Base-by-base conservation (phyloP, 2,329 filamentous ascomycete genomes). In the Fusarium globosum region DNA sequence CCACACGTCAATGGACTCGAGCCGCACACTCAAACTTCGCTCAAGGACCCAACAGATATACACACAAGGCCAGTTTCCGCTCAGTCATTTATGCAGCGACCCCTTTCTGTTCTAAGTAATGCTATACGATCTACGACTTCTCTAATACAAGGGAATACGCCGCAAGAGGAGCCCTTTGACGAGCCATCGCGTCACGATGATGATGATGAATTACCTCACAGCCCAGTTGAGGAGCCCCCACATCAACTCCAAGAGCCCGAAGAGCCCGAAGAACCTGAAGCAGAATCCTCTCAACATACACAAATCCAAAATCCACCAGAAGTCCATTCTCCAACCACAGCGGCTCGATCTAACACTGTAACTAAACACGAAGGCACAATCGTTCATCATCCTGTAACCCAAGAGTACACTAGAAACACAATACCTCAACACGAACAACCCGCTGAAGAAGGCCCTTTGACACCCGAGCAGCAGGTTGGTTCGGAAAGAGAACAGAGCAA, bases 401-500 rank as follows among this genome's bases (percentile, higher is more conserved):
- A 60, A 28, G 71, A 74, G 33, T 39, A n/a, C 15, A 41, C 38
- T 16, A 35, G 33, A 23, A 49, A 55, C n/a, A 43, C 43, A 39
- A n/a, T 38, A 13, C 18, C 56, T 23, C 39, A 70, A 23, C 55
- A 59, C 23, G 59, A 65, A 26, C 45, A 41, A n/a, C 20, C 36
- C 28, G 52, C 42, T 12, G 71, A 70, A 38, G 66, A 39, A 49
- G 35, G 18, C 16, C 71, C 63, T 38, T 61, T 55, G 10, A 72
- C 72, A 41, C 68, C 68, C 9, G 53, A 43, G 26, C 38, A 57
- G 45, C 46, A 62, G 14, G 35, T 51, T 14, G 64, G 73, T 46
- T 35, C 48, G 12, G 67, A 76, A 56, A 64, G 42, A 38, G 73
- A 73, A 26, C 71, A 79, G 21, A 66, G 73, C 26, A 69, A 61